These are phyloP conservation scores for Phytopythium montanum DNA, from an alignment of 352 stramenopile genomes.

Conservation along the genomic window DNA sequence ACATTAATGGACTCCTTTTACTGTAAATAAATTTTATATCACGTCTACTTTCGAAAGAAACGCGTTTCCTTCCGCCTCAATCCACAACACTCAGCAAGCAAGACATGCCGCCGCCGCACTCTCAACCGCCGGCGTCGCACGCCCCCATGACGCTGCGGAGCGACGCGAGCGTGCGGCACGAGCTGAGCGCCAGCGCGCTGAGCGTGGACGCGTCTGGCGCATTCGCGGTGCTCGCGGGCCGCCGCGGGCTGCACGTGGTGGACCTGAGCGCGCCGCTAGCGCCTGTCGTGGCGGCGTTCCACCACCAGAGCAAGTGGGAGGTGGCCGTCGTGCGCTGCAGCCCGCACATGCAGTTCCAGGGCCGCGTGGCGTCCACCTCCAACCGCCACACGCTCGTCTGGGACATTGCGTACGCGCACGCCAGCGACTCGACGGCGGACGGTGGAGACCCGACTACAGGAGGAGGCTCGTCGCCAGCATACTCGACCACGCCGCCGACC, in stretches of 20 bases:
- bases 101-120: constrained; percentile 1
- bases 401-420: constrained; percentile 39
- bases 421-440: constrained; percentile 8
- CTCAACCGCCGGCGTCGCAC: constrained; percentile 6
- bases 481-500: constrained; percentile 31
- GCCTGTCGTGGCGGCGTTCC: constrained; percentile 42
- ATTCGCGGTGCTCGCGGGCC: constrained; percentile 58
- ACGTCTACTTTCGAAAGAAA: background rate
- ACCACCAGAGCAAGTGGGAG: constrained; percentile 81
- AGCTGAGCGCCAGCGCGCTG: constrained; percentile 63
- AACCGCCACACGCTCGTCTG: constrained; percentile 84
- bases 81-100: too few species aligned
- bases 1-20: too few species aligned
- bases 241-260: constrained; percentile 68
- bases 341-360: constrained; percentile 58
- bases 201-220: constrained; percentile 71
- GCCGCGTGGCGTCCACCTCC: constrained; percentile 70
- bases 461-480: constrained; percentile 4
- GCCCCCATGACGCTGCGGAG: constrained; percentile 34
- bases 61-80: background rate
- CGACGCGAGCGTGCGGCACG: constrained; percentile 56
- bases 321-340: constrained; percentile 81
- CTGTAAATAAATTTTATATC: too few species aligned
- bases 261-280: constrained; percentile 66
- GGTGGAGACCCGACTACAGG: background rate